Evolutionary conservation across 805 yeast genomes (phyloP).

Genomic region (Lipomyces spencermartinsiae): DNA sequence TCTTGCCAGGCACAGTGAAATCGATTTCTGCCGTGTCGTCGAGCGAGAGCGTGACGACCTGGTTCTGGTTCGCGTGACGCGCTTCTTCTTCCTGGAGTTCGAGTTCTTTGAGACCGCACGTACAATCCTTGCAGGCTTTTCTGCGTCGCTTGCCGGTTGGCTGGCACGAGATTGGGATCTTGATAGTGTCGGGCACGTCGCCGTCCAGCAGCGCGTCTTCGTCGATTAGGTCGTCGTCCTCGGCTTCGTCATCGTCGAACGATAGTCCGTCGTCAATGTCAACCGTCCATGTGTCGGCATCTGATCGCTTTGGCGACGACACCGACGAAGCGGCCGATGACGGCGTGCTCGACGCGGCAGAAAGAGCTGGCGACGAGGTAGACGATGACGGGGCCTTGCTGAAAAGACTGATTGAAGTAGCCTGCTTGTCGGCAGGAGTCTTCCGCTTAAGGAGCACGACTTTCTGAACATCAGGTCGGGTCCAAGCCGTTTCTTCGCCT

Average conservation of each 20-base stretch:
- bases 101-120: constrained; percentile 91
- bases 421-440: constrained; percentile 12
- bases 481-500: constrained; percentile 58
- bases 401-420: constrained; percentile 17
- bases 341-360: constrained; percentile 55
- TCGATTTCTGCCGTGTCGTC: constrained; percentile 89
- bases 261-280: constrained; percentile 58
- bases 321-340: constrained; percentile 49
- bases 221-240: constrained; percentile 59
- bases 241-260: constrained; percentile 56
- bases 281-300: constrained; percentile 51
- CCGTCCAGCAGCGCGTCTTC: constrained; percentile 62
- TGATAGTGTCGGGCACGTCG: constrained; percentile 47
- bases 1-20: constrained; percentile 94
- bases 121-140: constrained; percentile 97
- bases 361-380: constrained; percentile 43
- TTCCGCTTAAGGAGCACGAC: constrained; percentile 36
- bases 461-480: constrained; percentile 54
- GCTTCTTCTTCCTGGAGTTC: constrained; percentile 60
- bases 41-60: constrained; percentile 58
- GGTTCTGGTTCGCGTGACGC: constrained; percentile 53
- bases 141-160: constrained; percentile 55
- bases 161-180: constrained; percentile 38
- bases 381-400: constrained; percentile 38
- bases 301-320: constrained; percentile 46